Percentiles rank a stretch among this genome's conserved stretches.
Conservation (phyloP, 768 basidiomycete species). For the Leccinum obscurum region DNA sequence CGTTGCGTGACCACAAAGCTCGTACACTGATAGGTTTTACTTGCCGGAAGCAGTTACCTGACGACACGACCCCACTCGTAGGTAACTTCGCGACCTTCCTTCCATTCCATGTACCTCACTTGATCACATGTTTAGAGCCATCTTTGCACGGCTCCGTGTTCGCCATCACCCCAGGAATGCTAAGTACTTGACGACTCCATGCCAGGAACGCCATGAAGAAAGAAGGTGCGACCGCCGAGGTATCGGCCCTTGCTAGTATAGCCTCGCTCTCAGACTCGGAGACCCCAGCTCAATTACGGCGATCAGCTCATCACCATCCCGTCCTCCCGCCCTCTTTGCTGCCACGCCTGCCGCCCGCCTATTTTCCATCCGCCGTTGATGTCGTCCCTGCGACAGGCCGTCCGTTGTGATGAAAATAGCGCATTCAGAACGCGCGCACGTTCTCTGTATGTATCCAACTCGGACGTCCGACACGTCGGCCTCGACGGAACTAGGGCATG, state of each 20-base stretch:
- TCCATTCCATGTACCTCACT: conserved; percentile 18
- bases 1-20: conserved; percentile 1
- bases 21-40: conserved; percentile 8
- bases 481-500: conserved; percentile 2
- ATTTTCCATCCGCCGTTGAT: not conserved
- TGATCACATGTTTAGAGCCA: conserved; percentile 6
- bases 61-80: conserved; percentile 6
- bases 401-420: conserved; percentile 1
- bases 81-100: conserved; percentile 5
- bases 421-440: not conserved
- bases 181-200: conserved; percentile 1
- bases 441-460: not conserved
- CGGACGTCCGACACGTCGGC: not conserved
- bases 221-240: conserved; percentile 21
- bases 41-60: conserved; percentile 2
- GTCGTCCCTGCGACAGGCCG: not conserved
- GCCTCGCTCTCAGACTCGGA: not conserved
- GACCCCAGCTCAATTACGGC: conserved; percentile 11
- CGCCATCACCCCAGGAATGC: conserved; percentile 14
- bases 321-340: not conserved
- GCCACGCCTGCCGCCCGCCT: conserved; percentile 1
- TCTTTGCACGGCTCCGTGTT: conserved; percentile 8
- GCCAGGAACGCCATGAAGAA: conserved; percentile 4
- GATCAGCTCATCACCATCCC: conserved; percentile 6
- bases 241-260: conserved; percentile 10